Base-by-base conservation (phyloP, 768 basidiomycete genomes). In the Chalciporus pseudorubinellus region DNA sequence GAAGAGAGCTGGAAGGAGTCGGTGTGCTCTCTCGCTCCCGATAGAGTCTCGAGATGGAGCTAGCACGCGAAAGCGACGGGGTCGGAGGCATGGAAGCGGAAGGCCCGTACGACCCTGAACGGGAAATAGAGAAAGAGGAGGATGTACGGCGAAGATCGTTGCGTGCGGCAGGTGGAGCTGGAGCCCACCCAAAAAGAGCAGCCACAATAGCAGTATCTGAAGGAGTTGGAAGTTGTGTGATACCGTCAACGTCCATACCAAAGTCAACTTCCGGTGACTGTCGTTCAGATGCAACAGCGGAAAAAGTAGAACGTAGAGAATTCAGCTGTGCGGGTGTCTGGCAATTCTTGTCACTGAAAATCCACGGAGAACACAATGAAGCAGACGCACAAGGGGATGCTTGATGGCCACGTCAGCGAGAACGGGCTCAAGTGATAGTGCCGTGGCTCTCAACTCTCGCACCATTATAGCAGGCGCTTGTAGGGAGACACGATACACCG, bases 401-500 rank as follows among this genome's bases (percentile, higher is more conserved):
- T 81, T 84, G 46, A 87, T 75, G 39, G 75, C 67, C 13, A 90
- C 71, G 44, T 76, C 75, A 45, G 77, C 65, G 44, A 90, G 61
- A 2, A 81, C 59, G 1, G 77, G 63, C 40, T 84, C 79, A 43
- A 92, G 72, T 0, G 68, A 61, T 0, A 72, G 42, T 4, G 90
- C 88, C 31, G 72, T 76, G 2, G 62, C 50, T 65, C 79, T 87
- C 54, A 92, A 69, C 44, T 84, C 80, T 46, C 74, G 77, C 2
- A 83, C 78, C 73, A 82, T 85, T 3, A 67, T 68, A n/a, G 77
- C 64, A 13, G 91, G 85, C 1, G 87, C 74, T 51, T 83, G 78
- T 18, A 93, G 72, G 8, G 86, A 84, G 18, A 92, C 81, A 47
- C 86, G 83, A 59, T 90, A 90, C 47, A 92, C 82, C 0, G 84